These are phyloP conservation scores for Huiozyma sinensis DNA, from an alignment of 805 yeast genomes.

Conservation along the genomic window DNA sequence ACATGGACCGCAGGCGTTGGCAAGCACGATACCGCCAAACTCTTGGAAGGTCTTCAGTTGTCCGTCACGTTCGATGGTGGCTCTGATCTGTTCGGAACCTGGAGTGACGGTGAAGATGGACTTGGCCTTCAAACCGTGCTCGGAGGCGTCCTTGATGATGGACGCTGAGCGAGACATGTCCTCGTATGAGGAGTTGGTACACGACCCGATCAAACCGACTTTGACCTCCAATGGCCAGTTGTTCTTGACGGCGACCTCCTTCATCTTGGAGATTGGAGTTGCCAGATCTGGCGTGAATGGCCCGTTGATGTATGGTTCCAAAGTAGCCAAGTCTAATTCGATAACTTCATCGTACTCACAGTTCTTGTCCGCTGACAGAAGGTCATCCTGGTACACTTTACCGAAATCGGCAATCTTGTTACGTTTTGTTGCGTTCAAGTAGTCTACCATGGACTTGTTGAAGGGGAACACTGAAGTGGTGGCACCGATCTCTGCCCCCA, in stretches of 20 bases:
- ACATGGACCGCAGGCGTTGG: conserved; percentile 99
- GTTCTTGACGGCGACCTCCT: conserved; percentile 70
- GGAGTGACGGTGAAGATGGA: conserved; percentile 90
- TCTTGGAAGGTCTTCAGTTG: conserved; percentile 78
- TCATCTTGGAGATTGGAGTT: conserved; percentile 83
- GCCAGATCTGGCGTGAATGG: conserved; percentile 98
- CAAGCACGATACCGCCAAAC: conserved; percentile 88
- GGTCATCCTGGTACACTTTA: conserved; percentile 50
- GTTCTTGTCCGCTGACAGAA: conserved; percentile 81
- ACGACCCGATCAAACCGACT: conserved; percentile 95
- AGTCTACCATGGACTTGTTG: conserved; percentile 81
- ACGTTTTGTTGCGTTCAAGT: conserved; percentile 81
- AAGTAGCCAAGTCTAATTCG: conserved; percentile 77
- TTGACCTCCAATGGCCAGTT: conserved; percentile 89
- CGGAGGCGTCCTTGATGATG: conserved; percentile 81
- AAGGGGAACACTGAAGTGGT: conserved; percentile 96
- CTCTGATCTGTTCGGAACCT: conserved; percentile 97
- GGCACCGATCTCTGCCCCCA: conserved; percentile 99
- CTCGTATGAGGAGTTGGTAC: conserved; percentile 97
- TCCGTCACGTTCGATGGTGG: conserved; percentile 96
- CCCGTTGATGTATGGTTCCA: conserved; percentile 95
- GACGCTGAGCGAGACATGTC: conserved; percentile 97
- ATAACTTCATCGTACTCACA: conserved; percentile 88
- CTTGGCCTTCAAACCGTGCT: conserved; percentile 85
- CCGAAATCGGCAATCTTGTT: conserved; percentile 78